phyloP scores from a whole-genome alignment of 305 asterid genomes.

The Euphrasia arctica region DNA sequence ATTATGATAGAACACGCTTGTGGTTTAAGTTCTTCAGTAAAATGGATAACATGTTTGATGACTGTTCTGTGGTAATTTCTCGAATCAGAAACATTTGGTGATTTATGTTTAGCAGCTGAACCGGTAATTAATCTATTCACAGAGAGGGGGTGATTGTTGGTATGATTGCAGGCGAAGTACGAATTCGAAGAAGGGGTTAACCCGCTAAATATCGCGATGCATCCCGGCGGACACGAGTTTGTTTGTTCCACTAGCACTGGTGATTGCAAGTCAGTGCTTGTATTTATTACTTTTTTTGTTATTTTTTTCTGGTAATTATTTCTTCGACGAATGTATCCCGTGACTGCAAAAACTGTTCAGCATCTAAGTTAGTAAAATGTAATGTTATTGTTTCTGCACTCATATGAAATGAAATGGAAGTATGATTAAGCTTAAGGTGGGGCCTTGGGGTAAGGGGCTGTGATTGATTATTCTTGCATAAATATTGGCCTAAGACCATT shows the following conservation, averaged over 20 bases:
- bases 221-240: slow-evolving; percentile 81
- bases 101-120: no score
- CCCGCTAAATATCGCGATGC: slow-evolving; percentile 68
- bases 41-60: not conserved
- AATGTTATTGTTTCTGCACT: slow-evolving; percentile 12
- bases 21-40: not conserved
- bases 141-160: not conserved
- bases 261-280: slow-evolving; percentile 77
- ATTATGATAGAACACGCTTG: not conserved
- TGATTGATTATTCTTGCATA: not conserved
- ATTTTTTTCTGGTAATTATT: not conserved
- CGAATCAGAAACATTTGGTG: no score
- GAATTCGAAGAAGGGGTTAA: slow-evolving; percentile 63
- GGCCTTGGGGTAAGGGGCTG: not conserved
- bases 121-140: not conserved
- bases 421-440: not conserved
- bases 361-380: not conserved
- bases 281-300: not conserved
- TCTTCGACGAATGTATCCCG: not conserved
- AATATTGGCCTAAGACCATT: not conserved
- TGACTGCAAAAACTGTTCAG: not conserved
- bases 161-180: slow-evolving; percentile 47
- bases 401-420: not conserved
- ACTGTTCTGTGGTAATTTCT: not conserved
- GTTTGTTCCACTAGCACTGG: slow-evolving; percentile 81